Evolutionary conservation across 306 rosid genomes (phyloP).

Genomic region (Cucurbita maxima): DNA sequence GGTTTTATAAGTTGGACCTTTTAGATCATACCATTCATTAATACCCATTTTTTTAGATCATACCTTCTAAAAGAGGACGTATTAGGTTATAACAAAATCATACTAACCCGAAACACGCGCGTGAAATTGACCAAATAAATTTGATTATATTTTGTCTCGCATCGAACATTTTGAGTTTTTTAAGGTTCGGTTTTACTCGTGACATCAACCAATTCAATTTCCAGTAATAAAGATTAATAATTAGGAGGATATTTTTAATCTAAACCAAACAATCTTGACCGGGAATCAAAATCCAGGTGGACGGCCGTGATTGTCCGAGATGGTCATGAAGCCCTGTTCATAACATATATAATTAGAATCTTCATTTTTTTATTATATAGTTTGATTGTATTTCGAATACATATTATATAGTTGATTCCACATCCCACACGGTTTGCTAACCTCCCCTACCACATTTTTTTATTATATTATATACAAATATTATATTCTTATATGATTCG

Average conservation of each 20-base stretch:
- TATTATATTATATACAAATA: neutral
- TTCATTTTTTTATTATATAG: neutral
- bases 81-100: too few species aligned
- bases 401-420: neutral
- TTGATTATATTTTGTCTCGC: too few species aligned
- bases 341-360: neutral
- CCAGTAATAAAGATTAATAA: neutral
- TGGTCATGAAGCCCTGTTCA: neutral
- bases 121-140: too few species aligned
- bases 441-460: neutral
- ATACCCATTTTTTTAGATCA: neutral
- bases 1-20: neutral
- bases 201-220: neutral
- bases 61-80: neutral
- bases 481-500: neutral
- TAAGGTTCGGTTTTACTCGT: too few species aligned
- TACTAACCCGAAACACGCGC: too few species aligned
- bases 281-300: constrained; percentile 1
- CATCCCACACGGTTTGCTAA: neutral
- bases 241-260: neutral
- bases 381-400: neutral
- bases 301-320: neutral
- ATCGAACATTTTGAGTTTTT: too few species aligned
- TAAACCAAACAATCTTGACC: neutral
- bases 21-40: neutral